Base-by-base conservation (phyloP, 192 early-diverging fungal species). In the Backusella macrospora region DNA sequence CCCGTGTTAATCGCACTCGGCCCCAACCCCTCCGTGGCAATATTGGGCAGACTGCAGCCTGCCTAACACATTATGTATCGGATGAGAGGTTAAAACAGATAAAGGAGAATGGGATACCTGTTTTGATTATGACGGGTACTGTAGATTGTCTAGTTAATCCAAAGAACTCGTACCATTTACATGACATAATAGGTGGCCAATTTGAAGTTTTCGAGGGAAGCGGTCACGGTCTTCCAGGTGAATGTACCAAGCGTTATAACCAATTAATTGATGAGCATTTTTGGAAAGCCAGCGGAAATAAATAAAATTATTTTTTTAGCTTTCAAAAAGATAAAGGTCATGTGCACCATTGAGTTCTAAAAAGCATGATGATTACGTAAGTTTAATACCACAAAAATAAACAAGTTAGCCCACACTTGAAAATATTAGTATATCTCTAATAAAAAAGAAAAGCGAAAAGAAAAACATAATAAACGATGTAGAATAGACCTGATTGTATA, bases 181-280 rank as follows among this genome's bases (percentile, higher is more conserved):
- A 80, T 44, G 44, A 81, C 43, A 66, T 76, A 29, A 23, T 83
- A 6, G 55, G 65, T 14, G 73, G 67, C 10, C 62, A 68, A 3
- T 66, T 77, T 38, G 75, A 84, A 46, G 49, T 70, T 9, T 84
- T 82, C 72, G 67, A 81, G 49, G 77, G 80, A 14, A 72, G 75
- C 63, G 83, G 83, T 2, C 83, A 84, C 62, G 77, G 62, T 16
- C 12, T 82, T 14, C 74, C 75, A 4, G 69, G 73, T 43, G 80
- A 84, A 70, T 66, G 77, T 62, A 14, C 55, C 6, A 65, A 80
- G 40, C 18, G 71, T 8, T 84, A 84, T 18, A 82, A 84, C 38
- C 21, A 63, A 12, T 59, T 77, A 38, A 70, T 84, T 40, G 63
- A 74, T 43, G 55, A 73, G 4, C 81, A 82, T 48, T 82, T 84